Conservation (phyloP, 371 early-diverging fungal genomes). For the Blastocladiella emersonii region DNA sequence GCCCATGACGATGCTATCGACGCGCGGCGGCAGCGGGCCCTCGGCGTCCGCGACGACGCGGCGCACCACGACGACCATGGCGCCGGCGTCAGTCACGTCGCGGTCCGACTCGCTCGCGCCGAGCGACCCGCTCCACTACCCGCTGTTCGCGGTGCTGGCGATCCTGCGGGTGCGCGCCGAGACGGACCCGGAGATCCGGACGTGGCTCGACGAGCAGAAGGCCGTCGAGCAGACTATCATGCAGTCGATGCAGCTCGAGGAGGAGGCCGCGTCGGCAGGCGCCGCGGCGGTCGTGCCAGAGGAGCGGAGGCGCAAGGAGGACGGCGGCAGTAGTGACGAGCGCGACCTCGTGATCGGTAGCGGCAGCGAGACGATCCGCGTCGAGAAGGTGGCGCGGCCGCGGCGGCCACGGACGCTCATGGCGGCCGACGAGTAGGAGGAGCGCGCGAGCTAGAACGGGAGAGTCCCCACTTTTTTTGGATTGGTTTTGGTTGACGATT, state of each 20-base stretch:
- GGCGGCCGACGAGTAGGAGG: no score
- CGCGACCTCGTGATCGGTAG: no score
- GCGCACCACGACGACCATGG: no score
- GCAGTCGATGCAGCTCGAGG: neutral
- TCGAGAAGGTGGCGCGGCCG: no score
- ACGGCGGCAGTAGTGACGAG: no score
- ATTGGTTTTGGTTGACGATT: no score
- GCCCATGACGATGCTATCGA: neutral
- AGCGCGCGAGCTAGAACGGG: no score
- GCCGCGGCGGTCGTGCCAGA: neutral
- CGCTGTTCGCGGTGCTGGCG: neutral
- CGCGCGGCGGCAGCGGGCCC: neutral
- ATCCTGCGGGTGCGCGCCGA: neutral
- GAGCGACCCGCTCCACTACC: neutral
- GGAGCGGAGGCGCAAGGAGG: no score
- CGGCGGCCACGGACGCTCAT: no score
- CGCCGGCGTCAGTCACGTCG: neutral
- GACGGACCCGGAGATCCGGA: neutral
- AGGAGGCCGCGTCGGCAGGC: neutral
- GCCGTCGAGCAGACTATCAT: conserved; percentile 1
- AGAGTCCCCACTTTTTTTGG: no score
- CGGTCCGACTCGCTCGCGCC: neutral
- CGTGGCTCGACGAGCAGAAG: conserved; percentile 1
- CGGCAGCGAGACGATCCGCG: no score
- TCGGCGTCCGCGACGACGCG: neutral